phyloP scores from a whole-genome alignment of 2,329 filamentous ascomycete genomes.

The Drechslera avenae region DNA sequence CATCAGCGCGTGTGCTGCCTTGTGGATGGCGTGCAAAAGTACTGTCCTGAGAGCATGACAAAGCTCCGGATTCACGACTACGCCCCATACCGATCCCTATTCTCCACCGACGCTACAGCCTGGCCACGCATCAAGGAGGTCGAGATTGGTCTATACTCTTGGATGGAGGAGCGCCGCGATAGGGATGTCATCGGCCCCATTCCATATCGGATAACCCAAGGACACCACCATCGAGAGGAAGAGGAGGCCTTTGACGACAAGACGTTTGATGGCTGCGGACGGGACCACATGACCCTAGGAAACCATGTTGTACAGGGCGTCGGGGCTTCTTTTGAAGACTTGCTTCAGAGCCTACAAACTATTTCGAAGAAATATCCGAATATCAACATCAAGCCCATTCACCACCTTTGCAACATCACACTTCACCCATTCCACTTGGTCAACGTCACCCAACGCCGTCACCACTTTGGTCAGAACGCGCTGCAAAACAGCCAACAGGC shows the following conservation, averaged over 20 bases:
- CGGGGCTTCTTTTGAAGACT: constrained; percentile 40
- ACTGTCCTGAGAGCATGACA: constrained; percentile 40
- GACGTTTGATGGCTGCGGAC: constrained; percentile 38
- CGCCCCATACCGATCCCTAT: constrained; percentile 42
- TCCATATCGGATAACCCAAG: constrained; percentile 41
- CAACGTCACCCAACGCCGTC: constrained; percentile 39
- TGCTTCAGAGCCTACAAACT: constrained; percentile 38
- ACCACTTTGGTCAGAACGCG: constrained; percentile 27
- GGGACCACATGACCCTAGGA: constrained; percentile 43
- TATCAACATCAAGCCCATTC: constrained; percentile 41
- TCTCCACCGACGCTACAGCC: constrained; percentile 39
- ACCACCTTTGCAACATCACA: constrained; percentile 34
- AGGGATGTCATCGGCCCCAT: constrained; percentile 41
- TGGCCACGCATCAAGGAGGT: constrained; percentile 40
- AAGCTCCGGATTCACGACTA: constrained; percentile 45
- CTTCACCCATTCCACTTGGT: constrained; percentile 45
- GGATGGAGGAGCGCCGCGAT: constrained; percentile 46
- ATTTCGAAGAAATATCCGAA: constrained; percentile 40
- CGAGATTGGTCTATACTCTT: constrained; percentile 41
- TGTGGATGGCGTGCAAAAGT: constrained; percentile 38
- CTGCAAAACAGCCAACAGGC: constrained; percentile 17
- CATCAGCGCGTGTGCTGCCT: constrained; percentile 46
- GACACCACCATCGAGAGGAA: constrained; percentile 42
- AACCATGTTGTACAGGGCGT: constrained; percentile 43
- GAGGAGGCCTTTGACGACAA: constrained; percentile 46